phyloP scores from a whole-genome alignment of 257 asterid genomes.

The Knoxia roxburghii region DNA sequence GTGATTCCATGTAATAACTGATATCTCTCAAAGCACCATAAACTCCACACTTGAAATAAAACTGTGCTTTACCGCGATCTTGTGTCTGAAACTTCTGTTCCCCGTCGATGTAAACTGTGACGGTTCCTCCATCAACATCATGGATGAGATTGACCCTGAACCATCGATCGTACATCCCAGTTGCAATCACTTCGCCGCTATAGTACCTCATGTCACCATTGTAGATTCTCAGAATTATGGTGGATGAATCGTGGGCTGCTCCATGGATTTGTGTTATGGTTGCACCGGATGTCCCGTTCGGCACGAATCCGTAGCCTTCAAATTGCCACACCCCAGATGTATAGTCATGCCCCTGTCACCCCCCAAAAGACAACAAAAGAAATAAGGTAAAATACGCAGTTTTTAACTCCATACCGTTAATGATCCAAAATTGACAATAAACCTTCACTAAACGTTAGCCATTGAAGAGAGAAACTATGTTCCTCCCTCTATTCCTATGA shows the following conservation, averaged over 20 bases:
- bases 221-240: conserved; percentile 28
- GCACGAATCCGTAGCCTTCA: conserved; percentile 33
- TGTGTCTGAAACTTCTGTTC: conserved; percentile 15
- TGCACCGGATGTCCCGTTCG: conserved; percentile 36
- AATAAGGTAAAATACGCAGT: too few relatives aligned
- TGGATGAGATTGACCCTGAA: conserved; percentile 31
- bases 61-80: conserved; percentile 27
- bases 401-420: too few relatives aligned
- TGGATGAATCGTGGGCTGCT: conserved; percentile 23
- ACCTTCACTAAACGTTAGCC: too few relatives aligned
- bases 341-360: conserved; percentile 29
- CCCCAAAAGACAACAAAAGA: background rate
- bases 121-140: conserved; percentile 25
- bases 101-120: conserved; percentile 28
- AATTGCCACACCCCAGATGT: conserved; percentile 38
- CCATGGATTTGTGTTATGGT: conserved; percentile 33
- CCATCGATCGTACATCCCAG: conserved; percentile 30
- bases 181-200: conserved; percentile 19
- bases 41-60: conserved; percentile 40
- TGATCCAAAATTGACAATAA: too few relatives aligned
- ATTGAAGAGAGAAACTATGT: too few relatives aligned
- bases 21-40: conserved; percentile 32
- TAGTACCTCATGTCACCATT: conserved; percentile 32
- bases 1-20: conserved; percentile 36
- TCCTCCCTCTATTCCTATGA: too few relatives aligned